phyloP scores from a whole-genome alignment of 2,329 filamentous ascomycete species.

The Penicillium occitanis region DNA sequence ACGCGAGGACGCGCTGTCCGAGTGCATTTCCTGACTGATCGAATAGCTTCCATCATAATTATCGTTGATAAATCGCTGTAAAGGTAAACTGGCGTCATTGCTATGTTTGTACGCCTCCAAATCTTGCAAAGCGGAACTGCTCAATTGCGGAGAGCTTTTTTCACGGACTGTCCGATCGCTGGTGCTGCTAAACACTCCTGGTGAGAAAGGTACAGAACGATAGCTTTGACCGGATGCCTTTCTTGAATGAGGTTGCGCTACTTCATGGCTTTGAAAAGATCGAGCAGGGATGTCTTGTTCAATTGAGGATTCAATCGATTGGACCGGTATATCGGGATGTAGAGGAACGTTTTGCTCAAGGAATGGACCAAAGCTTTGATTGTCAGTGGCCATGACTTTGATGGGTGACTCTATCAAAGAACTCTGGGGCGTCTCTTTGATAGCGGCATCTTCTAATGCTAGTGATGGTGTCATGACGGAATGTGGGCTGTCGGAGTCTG shows the following conservation, averaged over 20 bases:
- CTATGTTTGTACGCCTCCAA: conserved; percentile 30
- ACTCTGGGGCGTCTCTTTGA: conserved; percentile 7
- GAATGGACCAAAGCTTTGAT: background rate
- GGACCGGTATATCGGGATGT: conserved; percentile 18
- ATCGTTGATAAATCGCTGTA: conserved; percentile 44
- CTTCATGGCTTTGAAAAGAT: background rate
- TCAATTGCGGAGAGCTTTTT: conserved; percentile 32
- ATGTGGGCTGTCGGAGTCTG: conserved; percentile 4
- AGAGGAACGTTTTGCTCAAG: background rate
- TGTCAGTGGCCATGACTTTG: background rate
- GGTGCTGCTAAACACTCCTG: conserved; percentile 25
- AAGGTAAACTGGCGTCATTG: conserved; percentile 37
- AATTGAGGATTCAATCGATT: conserved; percentile 16
- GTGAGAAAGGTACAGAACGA: conserved; percentile 25
- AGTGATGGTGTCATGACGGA: conserved; percentile 1
- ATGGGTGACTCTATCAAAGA: background rate
- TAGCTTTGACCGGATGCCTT: conserved; percentile 26
- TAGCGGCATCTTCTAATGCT: background rate
- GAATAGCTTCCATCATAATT: conserved; percentile 33
- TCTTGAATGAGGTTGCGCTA: background rate
- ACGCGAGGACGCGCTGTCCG: conserved; percentile 9
- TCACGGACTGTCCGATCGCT: conserved; percentile 34
- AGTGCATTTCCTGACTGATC: conserved; percentile 2
- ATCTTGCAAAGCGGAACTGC: conserved; percentile 28
- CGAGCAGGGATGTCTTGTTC: background rate